Percentiles rank a stretch among this genome's conserved stretches.
Conservation (phyloP, 805 yeast genomes). For the Nakazawaea sp. region DNA sequence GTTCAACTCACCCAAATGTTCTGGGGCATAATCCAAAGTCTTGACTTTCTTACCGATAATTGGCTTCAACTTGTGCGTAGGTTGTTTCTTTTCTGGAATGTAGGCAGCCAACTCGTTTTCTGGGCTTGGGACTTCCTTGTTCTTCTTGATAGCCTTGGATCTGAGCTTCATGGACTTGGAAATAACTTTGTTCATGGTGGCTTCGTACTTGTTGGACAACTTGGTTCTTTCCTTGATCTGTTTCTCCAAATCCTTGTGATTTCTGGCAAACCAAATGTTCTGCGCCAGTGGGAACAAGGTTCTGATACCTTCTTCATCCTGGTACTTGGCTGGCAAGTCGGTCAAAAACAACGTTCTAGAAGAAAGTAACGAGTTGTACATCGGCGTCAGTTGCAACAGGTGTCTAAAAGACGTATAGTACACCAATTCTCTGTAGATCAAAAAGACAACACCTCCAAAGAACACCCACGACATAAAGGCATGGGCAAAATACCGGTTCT, state of each 20-base stretch:
- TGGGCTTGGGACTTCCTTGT: conserved; percentile 47
- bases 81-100: conserved; percentile 69
- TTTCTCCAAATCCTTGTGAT: conserved; percentile 49
- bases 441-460: conserved; percentile 58
- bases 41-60: conserved; percentile 79
- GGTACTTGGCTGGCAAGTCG: conserved; percentile 47
- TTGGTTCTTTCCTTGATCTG: conserved; percentile 58
- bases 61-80: conserved; percentile 69
- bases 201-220: conserved; percentile 55
- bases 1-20: conserved; percentile 63
- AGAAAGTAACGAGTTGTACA: conserved; percentile 60
- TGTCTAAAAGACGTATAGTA: conserved; percentile 70
- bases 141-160: conserved; percentile 51
- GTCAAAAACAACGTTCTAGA: conserved; percentile 70
- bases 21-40: conserved; percentile 68
- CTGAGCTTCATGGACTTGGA: conserved; percentile 53
- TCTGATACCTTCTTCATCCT: conserved; percentile 43
- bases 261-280: conserved; percentile 57
- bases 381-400: conserved; percentile 64
- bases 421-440: conserved; percentile 68
- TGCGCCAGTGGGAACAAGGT: conserved; percentile 57
- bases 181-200: conserved; percentile 53
- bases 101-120: conserved; percentile 53
- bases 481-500: conserved; percentile 66
- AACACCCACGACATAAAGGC: conserved; percentile 70